phyloP scores from a whole-genome alignment of 352 stramenopile species.

The Stephanocyclus meneghinianus region DNA sequence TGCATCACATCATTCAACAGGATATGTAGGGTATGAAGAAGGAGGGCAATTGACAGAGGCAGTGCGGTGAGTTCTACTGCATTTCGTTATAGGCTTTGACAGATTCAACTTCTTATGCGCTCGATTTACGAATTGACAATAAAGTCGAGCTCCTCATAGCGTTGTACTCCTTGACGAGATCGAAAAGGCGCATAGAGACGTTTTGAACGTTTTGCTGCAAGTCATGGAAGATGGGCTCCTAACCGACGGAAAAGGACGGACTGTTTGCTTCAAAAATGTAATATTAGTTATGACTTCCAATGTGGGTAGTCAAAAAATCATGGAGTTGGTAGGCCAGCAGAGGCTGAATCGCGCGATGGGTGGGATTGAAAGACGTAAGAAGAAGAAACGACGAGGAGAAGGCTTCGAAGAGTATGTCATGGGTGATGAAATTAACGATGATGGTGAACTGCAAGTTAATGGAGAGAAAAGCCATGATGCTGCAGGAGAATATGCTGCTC shows the following conservation, averaged over 20 bases:
- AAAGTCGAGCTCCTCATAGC: constrained; percentile 84
- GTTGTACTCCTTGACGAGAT: constrained; percentile 94
- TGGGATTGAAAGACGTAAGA: constrained; percentile 27
- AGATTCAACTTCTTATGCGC: not conserved
- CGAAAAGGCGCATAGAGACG: constrained; percentile 93
- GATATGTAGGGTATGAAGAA: constrained; percentile 86
- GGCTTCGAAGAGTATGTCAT: constrained; percentile 55
- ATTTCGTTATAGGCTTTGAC: not conserved
- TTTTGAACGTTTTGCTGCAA: constrained; percentile 94
- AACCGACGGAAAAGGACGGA: constrained; percentile 87
- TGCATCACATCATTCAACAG: not conserved
- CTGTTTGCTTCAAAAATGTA: constrained; percentile 96
- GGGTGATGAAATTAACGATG: constrained; percentile 28
- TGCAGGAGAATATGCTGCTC: constrained; percentile 62
- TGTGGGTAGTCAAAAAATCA: constrained; percentile 89
- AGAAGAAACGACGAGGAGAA: constrained; percentile 33
- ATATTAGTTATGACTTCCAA: constrained; percentile 99
- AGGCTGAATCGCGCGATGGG: constrained; percentile 24
- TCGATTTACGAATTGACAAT: not conserved
- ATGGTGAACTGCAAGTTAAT: not conserved
- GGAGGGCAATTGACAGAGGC: constrained; percentile 89
- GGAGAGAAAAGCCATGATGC: constrained; percentile 8
- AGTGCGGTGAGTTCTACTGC: constrained; percentile 62
- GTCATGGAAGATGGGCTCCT: constrained; percentile 89
- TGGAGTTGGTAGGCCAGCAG: constrained; percentile 57